These are phyloP conservation scores for Eucalyptus fibrosa DNA, from an alignment of 345 rosid species.

Conservation along the genomic window DNA sequence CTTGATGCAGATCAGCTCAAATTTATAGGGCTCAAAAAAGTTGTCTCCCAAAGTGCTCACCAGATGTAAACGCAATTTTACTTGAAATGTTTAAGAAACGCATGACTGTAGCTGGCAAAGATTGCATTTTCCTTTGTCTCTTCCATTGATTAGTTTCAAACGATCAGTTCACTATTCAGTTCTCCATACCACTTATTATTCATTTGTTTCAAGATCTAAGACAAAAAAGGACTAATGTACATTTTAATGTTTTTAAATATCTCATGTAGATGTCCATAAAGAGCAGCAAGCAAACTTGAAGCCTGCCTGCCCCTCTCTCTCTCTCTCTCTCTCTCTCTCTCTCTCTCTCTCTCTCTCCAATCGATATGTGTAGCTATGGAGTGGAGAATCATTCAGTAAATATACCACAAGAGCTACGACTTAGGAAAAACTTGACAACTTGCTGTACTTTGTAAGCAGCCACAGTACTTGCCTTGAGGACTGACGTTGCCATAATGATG, in stretches of 20 bases:
- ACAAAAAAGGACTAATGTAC: background rate
- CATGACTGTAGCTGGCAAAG: background rate
- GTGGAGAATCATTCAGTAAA: background rate
- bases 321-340: background rate
- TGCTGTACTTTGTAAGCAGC: background rate
- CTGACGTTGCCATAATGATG: slow-evolving; percentile 93
- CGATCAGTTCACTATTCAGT: background rate
- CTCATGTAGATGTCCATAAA: background rate
- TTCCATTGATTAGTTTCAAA: background rate
- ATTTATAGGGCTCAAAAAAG: background rate
- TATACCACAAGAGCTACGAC: background rate
- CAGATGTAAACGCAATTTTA: background rate
- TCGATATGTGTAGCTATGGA: background rate
- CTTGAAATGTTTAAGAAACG: background rate
- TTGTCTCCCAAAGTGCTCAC: background rate
- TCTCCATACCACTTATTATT: background rate
- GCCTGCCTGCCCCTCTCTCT: background rate
- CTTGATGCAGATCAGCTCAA: background rate
- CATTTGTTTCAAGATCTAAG: background rate
- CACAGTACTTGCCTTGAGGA: slow-evolving; percentile 62
- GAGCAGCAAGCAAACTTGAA: background rate
- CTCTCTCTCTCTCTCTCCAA: background rate
- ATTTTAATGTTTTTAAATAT: background rate
- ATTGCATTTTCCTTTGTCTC: background rate
- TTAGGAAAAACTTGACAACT: background rate